Evolutionary conservation across 768 basidiomycete species (phyloP).

Genomic region (Macrocybe gigantea): DNA sequence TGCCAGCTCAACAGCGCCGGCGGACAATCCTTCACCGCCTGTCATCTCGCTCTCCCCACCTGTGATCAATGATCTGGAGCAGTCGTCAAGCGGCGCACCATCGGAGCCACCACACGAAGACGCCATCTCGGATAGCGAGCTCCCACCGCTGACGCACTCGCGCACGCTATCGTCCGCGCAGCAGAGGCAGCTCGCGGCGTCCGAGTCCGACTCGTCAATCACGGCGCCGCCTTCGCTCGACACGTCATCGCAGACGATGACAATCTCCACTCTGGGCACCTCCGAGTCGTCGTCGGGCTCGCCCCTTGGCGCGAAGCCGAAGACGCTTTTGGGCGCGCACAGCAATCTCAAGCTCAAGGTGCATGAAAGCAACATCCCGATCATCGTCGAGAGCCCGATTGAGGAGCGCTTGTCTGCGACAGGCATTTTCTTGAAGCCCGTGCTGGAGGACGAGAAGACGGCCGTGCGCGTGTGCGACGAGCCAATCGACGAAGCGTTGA

Average conservation of each 20-base stretch:
- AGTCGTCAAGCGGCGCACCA: neutral
- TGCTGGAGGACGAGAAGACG: conserved; percentile 7
- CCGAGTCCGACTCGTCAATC: conserved; percentile 18
- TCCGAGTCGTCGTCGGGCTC: conserved; percentile 8
- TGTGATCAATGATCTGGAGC: neutral
- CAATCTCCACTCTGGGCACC: conserved; percentile 14
- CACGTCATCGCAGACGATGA: conserved; percentile 20
- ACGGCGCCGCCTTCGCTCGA: conserved; percentile 20
- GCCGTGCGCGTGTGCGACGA: conserved; percentile 6
- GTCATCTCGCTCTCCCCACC: conserved; percentile 8
- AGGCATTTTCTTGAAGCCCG: conserved; percentile 7
- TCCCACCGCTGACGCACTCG: neutral
- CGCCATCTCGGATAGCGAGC: too few relatives aligned
- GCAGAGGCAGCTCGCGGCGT: conserved; percentile 1
- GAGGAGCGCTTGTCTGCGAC: conserved; percentile 17
- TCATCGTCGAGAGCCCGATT: conserved; percentile 32
- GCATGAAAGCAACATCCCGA: conserved; percentile 16
- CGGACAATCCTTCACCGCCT: neutral
- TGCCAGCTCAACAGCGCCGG: neutral
- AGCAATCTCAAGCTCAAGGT: conserved; percentile 14
- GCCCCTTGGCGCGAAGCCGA: too few relatives aligned
- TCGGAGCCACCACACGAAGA: too few relatives aligned
- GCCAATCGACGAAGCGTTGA: too few relatives aligned
- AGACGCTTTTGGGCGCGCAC: neutral
- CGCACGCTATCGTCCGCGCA: conserved; percentile 4